A percentile compares a stretch with the other conserved stretches of the same genome.
Conservation (phyloP, 2,329 filamentous ascomycete genomes). For the Juglanconis juglandina region DNA sequence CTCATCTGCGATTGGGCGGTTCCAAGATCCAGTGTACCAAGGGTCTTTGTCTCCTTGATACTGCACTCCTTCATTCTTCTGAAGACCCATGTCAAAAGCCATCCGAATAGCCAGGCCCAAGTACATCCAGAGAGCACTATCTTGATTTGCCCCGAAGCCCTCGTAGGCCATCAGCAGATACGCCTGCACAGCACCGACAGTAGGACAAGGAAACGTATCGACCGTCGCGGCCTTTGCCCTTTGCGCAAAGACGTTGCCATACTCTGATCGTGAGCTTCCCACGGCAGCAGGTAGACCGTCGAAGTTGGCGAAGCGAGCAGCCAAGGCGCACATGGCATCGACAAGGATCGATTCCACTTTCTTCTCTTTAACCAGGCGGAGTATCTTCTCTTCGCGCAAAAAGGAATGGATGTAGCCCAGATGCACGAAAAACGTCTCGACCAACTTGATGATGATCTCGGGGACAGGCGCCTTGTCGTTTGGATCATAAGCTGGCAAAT, state of each 20-base stretch:
- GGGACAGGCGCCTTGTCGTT: conserved; percentile 69
- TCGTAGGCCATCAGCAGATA: conserved; percentile 83
- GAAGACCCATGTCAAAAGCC: conserved; percentile 76
- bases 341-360: conserved; percentile 79
- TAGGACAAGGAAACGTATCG: conserved; percentile 79
- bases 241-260: conserved; percentile 74
- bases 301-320: conserved; percentile 73
- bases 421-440: conserved; percentile 77
- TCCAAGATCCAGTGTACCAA: conserved; percentile 45
- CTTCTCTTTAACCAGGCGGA: conserved; percentile 75
- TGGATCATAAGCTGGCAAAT: conserved; percentile 72
- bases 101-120: conserved; percentile 81
- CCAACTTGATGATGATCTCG: conserved; percentile 70
- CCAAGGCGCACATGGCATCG: conserved; percentile 78
- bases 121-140: conserved; percentile 93
- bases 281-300: conserved; percentile 46
- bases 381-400: conserved; percentile 67
- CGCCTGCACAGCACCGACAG: conserved; percentile 78
- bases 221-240: conserved; percentile 79
- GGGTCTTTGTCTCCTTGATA: conserved; percentile 54
- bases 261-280: conserved; percentile 58
- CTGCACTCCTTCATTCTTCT: conserved; percentile 73
- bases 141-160: conserved; percentile 82
- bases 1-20: conserved; percentile 27
- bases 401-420: conserved; percentile 87